phyloP scores from a whole-genome alignment of 129 eudicot species.

The Ambrosia trifida region DNA sequence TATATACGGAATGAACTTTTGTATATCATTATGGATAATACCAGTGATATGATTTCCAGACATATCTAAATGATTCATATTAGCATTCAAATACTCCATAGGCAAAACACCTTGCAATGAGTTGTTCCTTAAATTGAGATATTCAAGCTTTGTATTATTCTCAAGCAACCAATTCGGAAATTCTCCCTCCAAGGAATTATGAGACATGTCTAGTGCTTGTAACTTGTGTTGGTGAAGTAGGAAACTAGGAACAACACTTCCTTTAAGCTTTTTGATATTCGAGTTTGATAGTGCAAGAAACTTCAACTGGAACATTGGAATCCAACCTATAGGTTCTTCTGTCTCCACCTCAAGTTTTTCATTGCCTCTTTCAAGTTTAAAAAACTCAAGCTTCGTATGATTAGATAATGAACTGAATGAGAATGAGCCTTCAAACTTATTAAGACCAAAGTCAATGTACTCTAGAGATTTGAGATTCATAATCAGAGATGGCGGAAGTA shows the following conservation, averaged over 20 bases:
- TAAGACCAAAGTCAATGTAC: constrained; percentile 32
- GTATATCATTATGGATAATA: constrained; percentile 5
- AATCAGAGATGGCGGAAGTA: constrained; percentile 8
- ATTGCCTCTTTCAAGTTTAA: not conserved
- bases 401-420: constrained; percentile 31
- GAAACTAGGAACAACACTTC: constrained; percentile 29
- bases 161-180: constrained; percentile 34
- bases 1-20: constrained; percentile 9
- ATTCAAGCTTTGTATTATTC: constrained; percentile 23
- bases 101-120: constrained; percentile 8
- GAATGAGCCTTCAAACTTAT: constrained; percentile 35
- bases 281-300: constrained; percentile 25
- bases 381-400: constrained; percentile 28
- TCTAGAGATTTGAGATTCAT: constrained; percentile 33
- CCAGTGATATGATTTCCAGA: constrained; percentile 18
- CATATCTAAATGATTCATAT: not conserved
- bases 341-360: constrained; percentile 20
- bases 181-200: constrained; percentile 25
- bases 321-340: too few relatives aligned
- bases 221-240: constrained; percentile 29
- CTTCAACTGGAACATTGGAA: too few relatives aligned
- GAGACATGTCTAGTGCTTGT: constrained; percentile 18
- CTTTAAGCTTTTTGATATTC: constrained; percentile 11
- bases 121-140: constrained; percentile 19
- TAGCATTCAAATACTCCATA: not conserved